Base-by-base conservation (phyloP, 371 early-diverging fungal species). In the Lichtheimia ramosa region DNA sequence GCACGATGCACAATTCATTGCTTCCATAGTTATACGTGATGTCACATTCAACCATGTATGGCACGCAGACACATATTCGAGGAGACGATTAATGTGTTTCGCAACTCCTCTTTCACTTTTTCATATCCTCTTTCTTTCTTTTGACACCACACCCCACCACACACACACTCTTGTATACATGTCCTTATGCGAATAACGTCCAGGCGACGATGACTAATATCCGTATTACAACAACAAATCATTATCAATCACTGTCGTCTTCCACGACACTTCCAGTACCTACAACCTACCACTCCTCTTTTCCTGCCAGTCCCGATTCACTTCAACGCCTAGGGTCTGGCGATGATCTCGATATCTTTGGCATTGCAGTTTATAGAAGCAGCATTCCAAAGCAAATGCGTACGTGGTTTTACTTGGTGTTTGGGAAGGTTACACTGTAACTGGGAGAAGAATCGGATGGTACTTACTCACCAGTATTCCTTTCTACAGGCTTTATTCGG, bases 261-360 rank as follows among this genome's bases (percentile, higher is more conserved):
- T 34, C 34, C 34, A 34, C 34, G 34, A 34, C 34, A 8, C 34
- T 34, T 46, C 62, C 62, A 14, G 54, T 60, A 18, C 60, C 60
- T 7, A 48, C 49, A 43, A 58, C 59, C 21, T 58, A 58, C 34
- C 51, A 58, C 43, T 15, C 21, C 15, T 51, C 20, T 16, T 21
- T 48, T 46, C 15, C 54, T 54, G 34, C 34, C 34, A 34, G 34
- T 8, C 34, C 34, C 34, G 58, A 64, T 27, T 43, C 59, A 4
- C 59, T 71, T 54, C 71, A 71, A 14, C 51, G 71, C 14, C 57
- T 58, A 5, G 69, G 71, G 13, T 74, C 74, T n/a, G 71, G 69
- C 6, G 65, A 70, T 54, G 78, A 73, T 25, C 59, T 71, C 23
- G 73, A 74, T 54, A 52, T 78, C 13, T 73, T 78, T 49, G 78